A percentile compares a stretch with the other conserved stretches of the same genome.
These are phyloP conservation scores for Penicillium steckii DNA, from an alignment of 495 filamentous ascomycete genomes.

Conservation along the genomic window DNA sequence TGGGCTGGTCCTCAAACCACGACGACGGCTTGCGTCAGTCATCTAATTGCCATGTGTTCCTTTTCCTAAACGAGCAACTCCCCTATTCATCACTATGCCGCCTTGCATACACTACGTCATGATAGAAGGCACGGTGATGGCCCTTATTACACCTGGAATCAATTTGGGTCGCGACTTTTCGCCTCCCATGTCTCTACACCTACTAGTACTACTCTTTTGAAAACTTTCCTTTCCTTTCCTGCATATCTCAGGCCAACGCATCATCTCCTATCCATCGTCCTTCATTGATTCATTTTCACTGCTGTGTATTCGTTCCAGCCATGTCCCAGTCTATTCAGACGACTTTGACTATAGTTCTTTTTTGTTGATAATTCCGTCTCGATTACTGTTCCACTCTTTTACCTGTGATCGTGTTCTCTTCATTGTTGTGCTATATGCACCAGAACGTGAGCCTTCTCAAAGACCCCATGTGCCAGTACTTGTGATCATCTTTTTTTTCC, in stretches of 20 bases:
- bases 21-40: slow-evolving; percentile 20
- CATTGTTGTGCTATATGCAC: slow-evolving; percentile 16
- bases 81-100: background rate
- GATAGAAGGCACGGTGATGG: background rate
- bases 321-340: slow-evolving; percentile 16
- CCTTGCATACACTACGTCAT: background rate
- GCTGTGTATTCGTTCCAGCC: slow-evolving; percentile 9
- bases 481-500: background rate
- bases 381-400: slow-evolving; percentile 11
- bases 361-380: slow-evolving; percentile 25
- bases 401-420: slow-evolving; percentile 13
- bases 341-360: slow-evolving; percentile 19
- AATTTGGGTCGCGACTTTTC: slow-evolving; percentile 2
- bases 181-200: slow-evolving; percentile 10
- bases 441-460: slow-evolving; percentile 19
- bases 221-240: slow-evolving; percentile 12
- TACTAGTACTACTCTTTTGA: slow-evolving; percentile 1
- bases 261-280: slow-evolving; percentile 19
- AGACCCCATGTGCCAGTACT: slow-evolving; percentile 7
- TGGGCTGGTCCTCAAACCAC: slow-evolving; percentile 29
- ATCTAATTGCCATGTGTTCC: slow-evolving; percentile 35
- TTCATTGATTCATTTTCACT: slow-evolving; percentile 16
- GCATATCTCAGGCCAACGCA: slow-evolving; percentile 8
- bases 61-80: slow-evolving; percentile 10
- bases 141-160: slow-evolving; percentile 4